Conservation (phyloP, 2,329 filamentous ascomycete genomes). For the Iodosphaeria phyllophila region DNA sequence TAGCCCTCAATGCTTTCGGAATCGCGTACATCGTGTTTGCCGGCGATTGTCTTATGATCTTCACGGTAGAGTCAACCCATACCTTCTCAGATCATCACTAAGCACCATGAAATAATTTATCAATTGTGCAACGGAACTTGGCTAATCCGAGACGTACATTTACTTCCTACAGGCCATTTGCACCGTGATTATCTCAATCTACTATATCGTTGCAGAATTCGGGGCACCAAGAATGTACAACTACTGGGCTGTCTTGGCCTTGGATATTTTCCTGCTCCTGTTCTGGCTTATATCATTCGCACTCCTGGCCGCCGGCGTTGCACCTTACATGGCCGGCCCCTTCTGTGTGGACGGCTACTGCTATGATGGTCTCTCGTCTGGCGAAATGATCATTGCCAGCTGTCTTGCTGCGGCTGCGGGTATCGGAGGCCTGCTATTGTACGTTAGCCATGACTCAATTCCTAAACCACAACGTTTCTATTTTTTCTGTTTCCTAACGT, state of each 20-base stretch:
- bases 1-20: constrained; percentile 28
- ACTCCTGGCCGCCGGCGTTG: constrained; percentile 18
- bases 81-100: constrained; percentile 1
- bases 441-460: constrained; percentile 9
- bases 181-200: constrained; percentile 25
- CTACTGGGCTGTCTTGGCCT: constrained; percentile 29
- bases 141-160: constrained; percentile 1
- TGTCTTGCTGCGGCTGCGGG: constrained; percentile 18
- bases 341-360: constrained; percentile 9
- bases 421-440: constrained; percentile 25
- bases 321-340: constrained; percentile 7
- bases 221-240: constrained; percentile 25
- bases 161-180: constrained; percentile 17
- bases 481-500: neutral
- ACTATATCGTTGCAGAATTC: constrained; percentile 24
- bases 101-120: constrained; percentile 4
- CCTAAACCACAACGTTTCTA: too few relatives aligned
- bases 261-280: constrained; percentile 30
- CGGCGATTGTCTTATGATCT: constrained; percentile 13
- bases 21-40: constrained; percentile 12
- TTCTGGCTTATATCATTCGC: constrained; percentile 31
- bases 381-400: constrained; percentile 3
- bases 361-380: constrained; percentile 7
- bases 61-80: constrained; percentile 18
- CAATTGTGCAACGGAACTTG: too few relatives aligned